These are phyloP conservation scores for Mortierella claussenii DNA, from an alignment of 192 early-diverging fungal species.

Conservation along the genomic window DNA sequence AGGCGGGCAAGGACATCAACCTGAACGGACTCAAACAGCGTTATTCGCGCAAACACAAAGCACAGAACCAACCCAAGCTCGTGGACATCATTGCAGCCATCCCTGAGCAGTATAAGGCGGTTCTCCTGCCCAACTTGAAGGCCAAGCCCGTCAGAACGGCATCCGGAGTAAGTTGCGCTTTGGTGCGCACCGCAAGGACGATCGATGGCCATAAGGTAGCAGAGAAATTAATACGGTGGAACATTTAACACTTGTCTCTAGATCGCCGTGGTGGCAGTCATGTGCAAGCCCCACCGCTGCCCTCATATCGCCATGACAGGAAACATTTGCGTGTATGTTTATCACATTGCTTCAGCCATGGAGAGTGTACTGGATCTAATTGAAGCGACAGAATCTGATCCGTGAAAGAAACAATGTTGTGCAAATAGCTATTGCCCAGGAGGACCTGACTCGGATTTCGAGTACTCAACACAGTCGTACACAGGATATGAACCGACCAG, in stretches of 20 bases:
- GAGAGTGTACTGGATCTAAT: no score
- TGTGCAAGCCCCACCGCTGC: conserved; percentile 97
- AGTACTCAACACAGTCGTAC: conserved; percentile 99
- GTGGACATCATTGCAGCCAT: conserved; percentile 99
- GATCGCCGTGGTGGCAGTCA: conserved; percentile 95
- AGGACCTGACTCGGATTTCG: conserved; percentile 99
- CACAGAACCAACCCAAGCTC: conserved; percentile 90
- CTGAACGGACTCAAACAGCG: conserved; percentile 86
- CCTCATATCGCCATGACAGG: conserved; percentile 99
- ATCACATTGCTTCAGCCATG: no score
- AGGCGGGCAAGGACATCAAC: conserved; percentile 80
- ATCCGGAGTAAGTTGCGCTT: conserved; percentile 70
- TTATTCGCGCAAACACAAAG: conserved; percentile 76
- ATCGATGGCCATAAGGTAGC: no score
- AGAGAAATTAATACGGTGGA: no score
- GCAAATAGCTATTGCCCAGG: conserved; percentile 86
- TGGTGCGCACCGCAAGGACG: not conserved
- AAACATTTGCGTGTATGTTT: conserved; percentile 96
- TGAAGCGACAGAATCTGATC: no score
- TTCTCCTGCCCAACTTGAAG: conserved; percentile 87
- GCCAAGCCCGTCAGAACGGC: conserved; percentile 98
- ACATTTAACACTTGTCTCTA: conserved; percentile 24
- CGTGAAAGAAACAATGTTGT: no score
- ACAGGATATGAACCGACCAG: conserved; percentile 99
- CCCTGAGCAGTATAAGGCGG: conserved; percentile 89